phyloP scores from a whole-genome alignment of 441 rosid species.

The Syzygium malaccense region DNA sequence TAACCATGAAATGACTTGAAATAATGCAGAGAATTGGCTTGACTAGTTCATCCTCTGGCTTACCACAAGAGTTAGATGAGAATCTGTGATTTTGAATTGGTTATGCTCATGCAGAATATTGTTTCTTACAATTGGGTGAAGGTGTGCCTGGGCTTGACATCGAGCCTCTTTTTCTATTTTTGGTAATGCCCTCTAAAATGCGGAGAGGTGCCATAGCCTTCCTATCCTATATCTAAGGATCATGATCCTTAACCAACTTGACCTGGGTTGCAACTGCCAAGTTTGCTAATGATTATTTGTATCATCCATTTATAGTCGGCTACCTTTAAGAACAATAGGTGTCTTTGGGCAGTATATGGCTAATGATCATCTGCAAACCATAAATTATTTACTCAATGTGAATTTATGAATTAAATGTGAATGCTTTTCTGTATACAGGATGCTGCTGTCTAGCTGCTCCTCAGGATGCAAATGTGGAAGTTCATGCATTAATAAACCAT shows the following conservation, averaged over 20 bases:
- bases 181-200: neutral
- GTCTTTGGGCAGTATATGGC: neutral
- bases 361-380: neutral
- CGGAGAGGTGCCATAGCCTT: neutral
- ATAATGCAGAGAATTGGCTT: neutral
- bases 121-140: neutral
- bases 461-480: constrained; percentile 86
- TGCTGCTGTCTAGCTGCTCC: constrained; percentile 93
- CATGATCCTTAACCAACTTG: neutral
- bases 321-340: neutral
- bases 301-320: neutral
- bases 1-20: neutral
- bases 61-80: neutral
- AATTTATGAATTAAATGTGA: neutral
- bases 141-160: neutral
- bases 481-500: constrained; percentile 82
- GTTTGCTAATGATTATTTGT: neutral
- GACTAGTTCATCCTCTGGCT: neutral
- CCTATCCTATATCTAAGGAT: neutral
- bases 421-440: constrained; percentile 33
- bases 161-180: neutral
- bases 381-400: neutral
- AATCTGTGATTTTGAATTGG: neutral
- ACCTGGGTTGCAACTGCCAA: neutral
- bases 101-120: neutral